Evolutionary conservation across 1,284 basidiomycete species (phyloP).

Genomic region (Pterulicium gracile): DNA sequence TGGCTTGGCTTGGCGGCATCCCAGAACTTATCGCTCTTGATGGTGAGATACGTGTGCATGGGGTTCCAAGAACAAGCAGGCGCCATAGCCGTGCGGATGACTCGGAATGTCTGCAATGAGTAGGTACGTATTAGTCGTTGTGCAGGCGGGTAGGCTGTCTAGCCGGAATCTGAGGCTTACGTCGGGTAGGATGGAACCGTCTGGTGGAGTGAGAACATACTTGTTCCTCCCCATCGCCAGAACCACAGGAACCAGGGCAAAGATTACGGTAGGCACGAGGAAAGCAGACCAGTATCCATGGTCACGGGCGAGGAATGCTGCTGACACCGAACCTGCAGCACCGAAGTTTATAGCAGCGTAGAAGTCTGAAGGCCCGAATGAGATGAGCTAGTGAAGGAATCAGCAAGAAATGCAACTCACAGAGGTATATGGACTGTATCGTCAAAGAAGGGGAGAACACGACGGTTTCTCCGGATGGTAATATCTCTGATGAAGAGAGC

Average conservation of each 20-base stretch:
- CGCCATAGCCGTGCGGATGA: slow-evolving; percentile 20
- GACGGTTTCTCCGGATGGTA: slow-evolving; percentile 46
- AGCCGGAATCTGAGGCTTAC: no score
- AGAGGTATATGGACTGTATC: slow-evolving; percentile 35
- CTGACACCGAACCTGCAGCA: slow-evolving; percentile 37
- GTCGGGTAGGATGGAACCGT: slow-evolving; percentile 44
- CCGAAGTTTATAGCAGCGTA: slow-evolving; percentile 48
- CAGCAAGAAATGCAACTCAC: slow-evolving; percentile 11
- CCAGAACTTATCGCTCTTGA: slow-evolving; percentile 37
- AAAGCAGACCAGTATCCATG: slow-evolving; percentile 35
- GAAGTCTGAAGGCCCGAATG: slow-evolving; percentile 21
- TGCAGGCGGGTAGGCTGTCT: no score
- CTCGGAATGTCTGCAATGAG: slow-evolving; percentile 24
- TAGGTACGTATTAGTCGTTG: no score
- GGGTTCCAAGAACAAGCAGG: slow-evolving; percentile 27
- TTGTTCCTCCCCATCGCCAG: slow-evolving; percentile 34
- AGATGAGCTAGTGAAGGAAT: neutral
- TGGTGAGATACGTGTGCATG: slow-evolving; percentile 17
- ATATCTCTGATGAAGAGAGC: slow-evolving; percentile 18
- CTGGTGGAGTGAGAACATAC: slow-evolving; percentile 43
- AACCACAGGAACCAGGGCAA: slow-evolving; percentile 32
- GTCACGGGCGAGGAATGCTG: slow-evolving; percentile 35
- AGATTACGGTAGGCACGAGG: slow-evolving; percentile 32
- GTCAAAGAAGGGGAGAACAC: slow-evolving; percentile 53
- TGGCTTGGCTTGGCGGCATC: slow-evolving; percentile 40